These are phyloP conservation scores for Phytophthora cryptogea DNA, from an alignment of 352 stramenopile genomes.

Conservation along the genomic window DNA sequence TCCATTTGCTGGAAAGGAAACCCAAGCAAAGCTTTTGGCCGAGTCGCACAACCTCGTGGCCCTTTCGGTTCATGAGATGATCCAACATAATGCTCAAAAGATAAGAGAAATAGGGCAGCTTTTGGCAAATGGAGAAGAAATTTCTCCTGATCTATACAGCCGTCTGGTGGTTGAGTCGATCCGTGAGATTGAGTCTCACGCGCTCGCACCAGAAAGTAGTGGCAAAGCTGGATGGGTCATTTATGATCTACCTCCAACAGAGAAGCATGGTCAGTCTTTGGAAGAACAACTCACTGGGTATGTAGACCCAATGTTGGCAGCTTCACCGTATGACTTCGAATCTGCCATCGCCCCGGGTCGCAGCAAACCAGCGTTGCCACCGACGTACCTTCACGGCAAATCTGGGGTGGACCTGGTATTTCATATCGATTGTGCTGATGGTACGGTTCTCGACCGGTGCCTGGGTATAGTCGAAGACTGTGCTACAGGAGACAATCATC, in stretches of 20 bases:
- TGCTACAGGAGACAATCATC: slow-evolving; percentile 42
- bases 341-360: slow-evolving; percentile 53
- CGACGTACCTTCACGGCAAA: slow-evolving; percentile 61
- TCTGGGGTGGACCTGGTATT: slow-evolving; percentile 80
- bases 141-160: slow-evolving; percentile 62
- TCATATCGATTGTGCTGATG: slow-evolving; percentile 48
- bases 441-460: slow-evolving; percentile 54
- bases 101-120: slow-evolving; percentile 37
- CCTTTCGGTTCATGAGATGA: slow-evolving; percentile 53
- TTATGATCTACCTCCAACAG: slow-evolving; percentile 62
- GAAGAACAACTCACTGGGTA: slow-evolving; percentile 64
- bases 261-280: slow-evolving; percentile 45
- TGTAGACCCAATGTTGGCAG: slow-evolving; percentile 43
- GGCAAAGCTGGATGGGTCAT: slow-evolving; percentile 62
- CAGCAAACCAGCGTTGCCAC: slow-evolving; percentile 38
- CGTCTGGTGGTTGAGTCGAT: slow-evolving; percentile 53
- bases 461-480: slow-evolving; percentile 61
- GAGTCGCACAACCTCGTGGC: slow-evolving; percentile 54
- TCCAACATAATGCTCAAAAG: slow-evolving; percentile 39
- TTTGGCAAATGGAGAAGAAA: slow-evolving; percentile 41
- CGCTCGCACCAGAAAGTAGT: background rate
- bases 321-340: slow-evolving; percentile 60
- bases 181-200: slow-evolving; percentile 16
- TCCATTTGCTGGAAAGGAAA: slow-evolving; percentile 67
- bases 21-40: slow-evolving; percentile 51